Conservation (phyloP, 2,329 filamentous ascomycete species). For the Daldinia sp. region DNA sequence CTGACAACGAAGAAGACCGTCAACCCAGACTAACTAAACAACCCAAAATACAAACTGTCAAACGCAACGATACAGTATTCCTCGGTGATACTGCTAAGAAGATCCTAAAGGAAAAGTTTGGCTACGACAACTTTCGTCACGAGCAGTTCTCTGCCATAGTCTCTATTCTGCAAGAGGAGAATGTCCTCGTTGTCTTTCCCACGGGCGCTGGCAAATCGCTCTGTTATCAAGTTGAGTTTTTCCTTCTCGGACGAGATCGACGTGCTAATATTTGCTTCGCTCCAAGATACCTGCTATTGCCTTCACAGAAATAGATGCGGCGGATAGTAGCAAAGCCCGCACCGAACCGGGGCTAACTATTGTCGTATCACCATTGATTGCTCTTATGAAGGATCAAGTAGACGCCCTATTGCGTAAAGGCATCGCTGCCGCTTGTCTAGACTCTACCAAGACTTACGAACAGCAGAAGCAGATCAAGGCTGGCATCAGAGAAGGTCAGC, state of each 20-base stretch:
- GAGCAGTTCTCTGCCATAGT: constrained; percentile 60
- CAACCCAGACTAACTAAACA: constrained; percentile 17
- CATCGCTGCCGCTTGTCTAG: constrained; percentile 65
- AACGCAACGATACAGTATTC: constrained; percentile 26
- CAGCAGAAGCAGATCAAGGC: constrained; percentile 56
- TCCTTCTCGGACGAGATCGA: neutral
- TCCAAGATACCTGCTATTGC: constrained; percentile 60
- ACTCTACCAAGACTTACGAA: constrained; percentile 67
- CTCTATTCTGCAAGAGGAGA: constrained; percentile 55
- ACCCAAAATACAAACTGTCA: constrained; percentile 14
- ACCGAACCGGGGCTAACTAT: constrained; percentile 64
- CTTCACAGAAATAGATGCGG: constrained; percentile 58
- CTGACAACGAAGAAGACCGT: constrained; percentile 7
- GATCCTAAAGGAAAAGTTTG: constrained; percentile 57
- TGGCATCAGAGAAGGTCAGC: constrained; percentile 57
- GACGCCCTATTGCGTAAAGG: constrained; percentile 64
- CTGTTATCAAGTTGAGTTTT: constrained; percentile 59
- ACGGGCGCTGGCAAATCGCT: constrained; percentile 64
- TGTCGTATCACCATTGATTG: constrained; percentile 68
- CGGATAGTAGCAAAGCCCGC: constrained; percentile 44
- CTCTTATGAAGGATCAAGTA: constrained; percentile 72
- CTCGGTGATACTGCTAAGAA: constrained; percentile 32
- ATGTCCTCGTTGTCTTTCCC: constrained; percentile 60
- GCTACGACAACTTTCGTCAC: constrained; percentile 57
- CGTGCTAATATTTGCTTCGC: neutral